Evolutionary conservation across 139 green algal species (phyloP).

Genomic region (Tetradesmus lagerheimii): DNA sequence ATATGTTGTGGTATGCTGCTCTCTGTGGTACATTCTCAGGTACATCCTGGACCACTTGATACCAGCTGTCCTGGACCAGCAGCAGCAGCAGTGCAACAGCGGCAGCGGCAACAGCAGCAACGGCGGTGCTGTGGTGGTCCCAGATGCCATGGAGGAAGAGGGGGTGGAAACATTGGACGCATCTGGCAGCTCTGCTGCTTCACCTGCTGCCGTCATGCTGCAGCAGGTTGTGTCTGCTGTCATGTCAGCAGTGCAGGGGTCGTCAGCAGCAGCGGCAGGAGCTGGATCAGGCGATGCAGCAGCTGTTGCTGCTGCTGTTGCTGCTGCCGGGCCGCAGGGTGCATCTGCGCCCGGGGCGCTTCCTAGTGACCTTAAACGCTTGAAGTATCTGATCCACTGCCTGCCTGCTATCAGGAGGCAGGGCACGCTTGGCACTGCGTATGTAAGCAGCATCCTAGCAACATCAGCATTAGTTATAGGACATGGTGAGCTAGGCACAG

Average conservation of each 20-base stretch:
- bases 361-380: slow-evolving; percentile 9
- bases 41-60: slow-evolving; percentile 58
- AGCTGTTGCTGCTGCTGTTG: not conserved
- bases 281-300: not conserved
- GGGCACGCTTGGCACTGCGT: not conserved
- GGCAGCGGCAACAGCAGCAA: slow-evolving; percentile 3
- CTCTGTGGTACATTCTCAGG: not conserved
- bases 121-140: not conserved
- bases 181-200: not conserved
- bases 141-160: slow-evolving; percentile 7
- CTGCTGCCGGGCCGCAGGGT: not conserved
- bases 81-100: not conserved
- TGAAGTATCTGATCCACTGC: slow-evolving; percentile 22
- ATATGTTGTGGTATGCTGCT: no score
- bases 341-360: not conserved
- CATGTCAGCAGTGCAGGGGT: slow-evolving; percentile 17
- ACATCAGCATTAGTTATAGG: not conserved
- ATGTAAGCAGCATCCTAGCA: not conserved
- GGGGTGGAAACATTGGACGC: not conserved
- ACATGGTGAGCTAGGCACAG: not conserved
- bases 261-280: slow-evolving; percentile 8
- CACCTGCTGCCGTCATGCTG: slow-evolving; percentile 21
- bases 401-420: not conserved
- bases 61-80: not conserved
- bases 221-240: slow-evolving; percentile 9